Base-by-base conservation (phyloP, 1,284 basidiomycete genomes). In the Stygiomarasmius scandens region DNA sequence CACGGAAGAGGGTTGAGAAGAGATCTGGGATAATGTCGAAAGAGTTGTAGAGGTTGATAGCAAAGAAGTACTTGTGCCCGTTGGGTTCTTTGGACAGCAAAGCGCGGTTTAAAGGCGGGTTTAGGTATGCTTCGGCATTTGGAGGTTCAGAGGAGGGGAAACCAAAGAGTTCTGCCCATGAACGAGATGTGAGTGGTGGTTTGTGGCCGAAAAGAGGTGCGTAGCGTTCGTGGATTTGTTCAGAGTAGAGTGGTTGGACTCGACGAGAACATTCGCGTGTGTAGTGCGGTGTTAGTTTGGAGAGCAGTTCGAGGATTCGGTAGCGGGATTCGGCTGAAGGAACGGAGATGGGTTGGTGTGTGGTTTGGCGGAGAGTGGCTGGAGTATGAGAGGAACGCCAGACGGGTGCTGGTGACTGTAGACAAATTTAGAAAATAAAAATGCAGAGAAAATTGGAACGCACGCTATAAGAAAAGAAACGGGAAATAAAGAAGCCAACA, bases 11-110 rank as follows among this genome's bases (percentile, higher is more conserved):
- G n/a, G 95, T 95, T 38, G 93, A 87, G 71, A 98, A 97, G 34
- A 98, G 81, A 74, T 98, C 95, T 11, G 95, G 95, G 62, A 98
- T 95, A 70, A 98, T 78, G 77, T 96, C 94, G 82, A 98, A 98
- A n/a, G 93, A 95, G 79, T 96, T 95, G 81, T 95, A 96, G 64
- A 97, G 79, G 76, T 98, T 98, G 83, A 98, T 97, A 54, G 94
- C 95, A 74, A 98, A 96, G 75, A 94, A 98, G 75, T 97, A 98
- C 71, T 97, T 97, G 84, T 98, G 95, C 61, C 87, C 82, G 65
- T 81, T 80, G 19, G 80, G 74, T 32, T 32, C 29, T 12, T 32
- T 32, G 29, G 29, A 12, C 5, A 6, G 29, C 12, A 32, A 12
- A 25, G 76, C 29, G 29, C 29, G 29, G 29, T 32, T 65, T 56